Conservation (phyloP, 352 stramenopile genomes). For the Phytopythium helicoides region DNA sequence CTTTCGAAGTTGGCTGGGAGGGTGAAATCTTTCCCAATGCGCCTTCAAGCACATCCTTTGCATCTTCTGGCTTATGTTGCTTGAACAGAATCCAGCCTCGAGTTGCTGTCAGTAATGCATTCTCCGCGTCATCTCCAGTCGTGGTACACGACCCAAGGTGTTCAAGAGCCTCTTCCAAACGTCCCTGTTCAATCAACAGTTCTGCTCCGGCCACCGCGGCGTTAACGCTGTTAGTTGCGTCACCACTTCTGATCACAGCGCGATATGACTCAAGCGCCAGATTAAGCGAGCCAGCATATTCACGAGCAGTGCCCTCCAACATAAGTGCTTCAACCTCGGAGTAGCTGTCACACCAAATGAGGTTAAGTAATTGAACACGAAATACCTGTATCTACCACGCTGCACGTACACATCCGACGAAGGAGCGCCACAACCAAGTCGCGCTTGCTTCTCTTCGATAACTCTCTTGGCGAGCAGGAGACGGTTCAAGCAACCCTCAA, state of each 20-base stretch:
- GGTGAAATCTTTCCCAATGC: constrained; percentile 25
- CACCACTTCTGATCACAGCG: constrained; percentile 16
- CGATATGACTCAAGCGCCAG: constrained; percentile 47
- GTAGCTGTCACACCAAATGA: constrained; percentile 36
- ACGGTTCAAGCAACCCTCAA: constrained; percentile 59
- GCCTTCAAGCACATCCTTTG: constrained; percentile 35
- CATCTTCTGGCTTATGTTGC: constrained; percentile 29
- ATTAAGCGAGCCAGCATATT: constrained; percentile 47
- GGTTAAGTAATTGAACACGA: too few species aligned
- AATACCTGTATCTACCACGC: neutral
- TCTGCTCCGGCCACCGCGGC: constrained; percentile 44
- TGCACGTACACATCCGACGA: constrained; percentile 38
- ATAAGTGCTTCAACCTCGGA: constrained; percentile 52
- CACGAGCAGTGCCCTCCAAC: constrained; percentile 48
- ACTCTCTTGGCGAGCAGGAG: constrained; percentile 38
- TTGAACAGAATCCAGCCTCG: constrained; percentile 55
- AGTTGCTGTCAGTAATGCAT: constrained; percentile 19
- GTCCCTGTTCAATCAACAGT: constrained; percentile 34
- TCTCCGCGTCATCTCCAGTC: constrained; percentile 16
- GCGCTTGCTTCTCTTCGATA: constrained; percentile 39
- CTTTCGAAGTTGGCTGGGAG: constrained; percentile 16
- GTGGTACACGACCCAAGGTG: constrained; percentile 22
- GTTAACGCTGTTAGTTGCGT: constrained; percentile 20
- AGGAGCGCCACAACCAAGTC: constrained; percentile 33
- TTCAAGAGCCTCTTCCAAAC: constrained; percentile 26